Percentiles rank a stretch among this genome's conserved stretches.
These are phyloP conservation scores for Ophiocordyceps camponoti-saundersi DNA, from an alignment of 2,329 filamentous ascomycete genomes.

Conservation along the genomic window DNA sequence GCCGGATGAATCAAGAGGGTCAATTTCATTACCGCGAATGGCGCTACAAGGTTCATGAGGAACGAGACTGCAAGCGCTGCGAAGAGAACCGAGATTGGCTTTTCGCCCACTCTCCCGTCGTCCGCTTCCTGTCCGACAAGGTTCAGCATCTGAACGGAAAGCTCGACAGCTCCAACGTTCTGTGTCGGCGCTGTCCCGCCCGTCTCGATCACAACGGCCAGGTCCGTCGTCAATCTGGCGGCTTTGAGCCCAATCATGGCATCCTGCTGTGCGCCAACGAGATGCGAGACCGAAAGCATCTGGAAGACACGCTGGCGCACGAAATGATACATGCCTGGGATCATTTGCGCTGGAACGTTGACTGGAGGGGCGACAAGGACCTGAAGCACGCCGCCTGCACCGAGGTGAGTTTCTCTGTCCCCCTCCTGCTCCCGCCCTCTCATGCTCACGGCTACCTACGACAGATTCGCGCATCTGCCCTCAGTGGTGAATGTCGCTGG, in stretches of 20 bases:
- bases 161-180: conserved; percentile 57
- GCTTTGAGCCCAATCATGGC: conserved; percentile 73
- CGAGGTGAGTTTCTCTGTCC: conserved; percentile 42
- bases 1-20: conserved; percentile 52
- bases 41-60: conserved; percentile 60
- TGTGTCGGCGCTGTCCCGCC: conserved; percentile 62
- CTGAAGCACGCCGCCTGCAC: conserved; percentile 84
- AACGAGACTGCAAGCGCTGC: conserved; percentile 62
- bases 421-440: not conserved
- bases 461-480: conserved; percentile 78
- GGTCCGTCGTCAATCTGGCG: conserved; percentile 53
- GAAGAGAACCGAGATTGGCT: conserved; percentile 72
- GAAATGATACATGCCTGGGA: conserved; percentile 99
- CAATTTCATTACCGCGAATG: conserved; percentile 61
- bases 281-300: conserved; percentile 58
- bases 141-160: conserved; percentile 63
- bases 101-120: conserved; percentile 66
- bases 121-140: conserved; percentile 75
- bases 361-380: conserved; percentile 54
- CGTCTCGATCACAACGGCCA: conserved; percentile 37
- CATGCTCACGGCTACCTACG: not conserved
- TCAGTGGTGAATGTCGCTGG: conserved; percentile 91
- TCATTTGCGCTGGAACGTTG: conserved; percentile 77
- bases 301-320: conserved; percentile 89
- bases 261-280: conserved; percentile 90